These are phyloP conservation scores for Schwanniomyces sp. DNA, from an alignment of 805 yeast genomes.

Conservation along the genomic window DNA sequence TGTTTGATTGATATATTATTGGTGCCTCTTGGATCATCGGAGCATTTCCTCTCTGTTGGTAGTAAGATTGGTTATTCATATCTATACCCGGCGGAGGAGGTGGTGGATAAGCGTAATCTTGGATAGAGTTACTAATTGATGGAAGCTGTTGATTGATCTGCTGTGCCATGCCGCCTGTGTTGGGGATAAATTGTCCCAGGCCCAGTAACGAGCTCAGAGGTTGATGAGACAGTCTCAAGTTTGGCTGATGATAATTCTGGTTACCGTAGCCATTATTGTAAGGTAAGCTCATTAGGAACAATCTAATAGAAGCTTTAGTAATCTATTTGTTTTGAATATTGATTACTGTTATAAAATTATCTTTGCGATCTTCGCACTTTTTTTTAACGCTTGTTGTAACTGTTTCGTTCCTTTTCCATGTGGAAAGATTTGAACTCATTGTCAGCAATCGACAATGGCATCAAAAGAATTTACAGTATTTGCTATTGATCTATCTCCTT, in stretches of 20 bases:
- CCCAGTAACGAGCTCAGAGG: neutral
- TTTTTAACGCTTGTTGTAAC: neutral
- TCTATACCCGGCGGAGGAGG: neutral
- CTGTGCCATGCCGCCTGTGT: neutral
- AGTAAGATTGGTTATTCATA: neutral
- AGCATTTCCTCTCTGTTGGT: slow-evolving; percentile 3
- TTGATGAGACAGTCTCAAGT: slow-evolving; percentile 1
- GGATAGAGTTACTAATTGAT: slow-evolving; percentile 1
- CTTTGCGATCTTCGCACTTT: neutral
- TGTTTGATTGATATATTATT: slow-evolving; percentile 7
- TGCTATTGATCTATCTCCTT: slow-evolving; percentile 49
- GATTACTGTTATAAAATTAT: neutral
- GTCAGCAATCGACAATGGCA: slow-evolving; percentile 18
- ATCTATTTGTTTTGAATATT: neutral
- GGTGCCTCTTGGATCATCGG: slow-evolving; percentile 3
- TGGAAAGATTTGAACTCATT: too few species aligned
- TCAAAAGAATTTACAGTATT: slow-evolving; percentile 45
- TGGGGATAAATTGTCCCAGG: neutral
- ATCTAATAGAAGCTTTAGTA: neutral
- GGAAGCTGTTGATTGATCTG: slow-evolving; percentile 5
- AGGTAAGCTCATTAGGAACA: slow-evolving; percentile 5
- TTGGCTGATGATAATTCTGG: slow-evolving; percentile 7
- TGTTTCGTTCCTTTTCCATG: too few species aligned
- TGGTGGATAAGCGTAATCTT: neutral
- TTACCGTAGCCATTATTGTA: slow-evolving; percentile 2